Evolutionary conservation across 768 basidiomycete species (phyloP).

Genomic region (Panellus pusillus): DNA sequence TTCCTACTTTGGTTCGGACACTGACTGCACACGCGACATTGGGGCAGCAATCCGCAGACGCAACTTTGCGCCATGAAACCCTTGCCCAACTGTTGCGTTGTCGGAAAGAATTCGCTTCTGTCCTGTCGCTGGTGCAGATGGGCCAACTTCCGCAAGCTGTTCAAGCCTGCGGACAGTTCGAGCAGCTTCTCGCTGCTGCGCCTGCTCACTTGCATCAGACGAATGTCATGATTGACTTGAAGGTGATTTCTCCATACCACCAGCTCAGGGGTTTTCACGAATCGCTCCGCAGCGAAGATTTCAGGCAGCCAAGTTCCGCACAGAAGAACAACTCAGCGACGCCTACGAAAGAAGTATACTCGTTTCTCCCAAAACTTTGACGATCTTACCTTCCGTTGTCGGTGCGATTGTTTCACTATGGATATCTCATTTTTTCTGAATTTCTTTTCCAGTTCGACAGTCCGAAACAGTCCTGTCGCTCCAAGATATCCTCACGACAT

Average conservation of each 20-base stretch:
- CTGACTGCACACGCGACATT: constrained; percentile 63
- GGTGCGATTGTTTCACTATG: constrained; percentile 26
- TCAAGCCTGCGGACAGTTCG: constrained; percentile 39
- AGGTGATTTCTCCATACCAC: constrained; percentile 40
- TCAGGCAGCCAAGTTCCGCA: constrained; percentile 52
- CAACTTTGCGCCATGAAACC: constrained; percentile 48
- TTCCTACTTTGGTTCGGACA: constrained; percentile 55
- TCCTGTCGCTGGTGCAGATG: constrained; percentile 47
- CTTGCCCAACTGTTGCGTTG: constrained; percentile 58
- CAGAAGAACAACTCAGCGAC: constrained; percentile 72
- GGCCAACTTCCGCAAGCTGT: constrained; percentile 71
- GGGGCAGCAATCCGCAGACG: constrained; percentile 62
- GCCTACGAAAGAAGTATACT: constrained; percentile 62
- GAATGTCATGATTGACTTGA: constrained; percentile 53
- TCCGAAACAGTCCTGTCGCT: constrained; percentile 53
- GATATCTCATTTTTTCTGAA: background rate
- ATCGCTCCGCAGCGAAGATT: constrained; percentile 48
- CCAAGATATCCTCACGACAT: constrained; percentile 55
- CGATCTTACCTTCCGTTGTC: constrained; percentile 52
- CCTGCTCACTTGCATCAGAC: constrained; percentile 55
- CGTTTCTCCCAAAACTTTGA: constrained; percentile 49
- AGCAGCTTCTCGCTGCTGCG: constrained; percentile 43
- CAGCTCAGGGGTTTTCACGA: background rate
- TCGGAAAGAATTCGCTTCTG: constrained; percentile 42
- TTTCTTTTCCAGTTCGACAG: constrained; percentile 51